Percentiles rank a stretch among this genome's conserved stretches.
Evolutionary conservation across 2,329 filamentous ascomycete genomes (phyloP).

Genomic region (Ophiostoma fasciatum): DNA sequence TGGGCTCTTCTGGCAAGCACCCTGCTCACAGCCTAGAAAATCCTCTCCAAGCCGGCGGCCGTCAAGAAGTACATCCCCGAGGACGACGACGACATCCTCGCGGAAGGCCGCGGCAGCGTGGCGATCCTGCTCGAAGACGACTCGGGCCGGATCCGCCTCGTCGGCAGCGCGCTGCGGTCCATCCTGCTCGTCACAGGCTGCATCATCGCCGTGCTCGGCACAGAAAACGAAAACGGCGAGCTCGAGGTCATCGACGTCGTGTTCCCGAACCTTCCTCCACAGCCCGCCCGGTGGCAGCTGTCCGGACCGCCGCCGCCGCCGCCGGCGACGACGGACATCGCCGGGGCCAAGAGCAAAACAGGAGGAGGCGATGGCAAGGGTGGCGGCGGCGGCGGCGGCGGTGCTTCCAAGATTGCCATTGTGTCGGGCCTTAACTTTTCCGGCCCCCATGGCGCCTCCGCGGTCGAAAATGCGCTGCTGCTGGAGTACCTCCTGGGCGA

Average conservation of each 20-base stretch:
- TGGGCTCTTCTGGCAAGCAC: constrained; percentile 36
- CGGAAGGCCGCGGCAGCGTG: constrained; percentile 12
- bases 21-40: constrained; percentile 3
- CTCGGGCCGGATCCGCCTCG: constrained; percentile 71
- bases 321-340: constrained; percentile 24
- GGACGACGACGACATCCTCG: constrained; percentile 38
- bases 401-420: constrained; percentile 65
- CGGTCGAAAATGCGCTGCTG: constrained; percentile 61
- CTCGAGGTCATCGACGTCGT: constrained; percentile 86
- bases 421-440: constrained; percentile 80
- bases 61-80: constrained; percentile 61
- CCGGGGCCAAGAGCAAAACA: constrained; percentile 13
- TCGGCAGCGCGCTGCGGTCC: constrained; percentile 52
- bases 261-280: constrained; percentile 70
- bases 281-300: constrained; percentile 66
- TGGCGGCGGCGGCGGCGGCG: constrained; percentile 23
- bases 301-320: constrained; percentile 30
- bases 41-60: constrained; percentile 39
- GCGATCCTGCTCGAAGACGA: constrained; percentile 80
- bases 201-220: constrained; percentile 87
- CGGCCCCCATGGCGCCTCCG: constrained; percentile 55
- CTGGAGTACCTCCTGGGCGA: constrained; percentile 83
- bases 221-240: constrained; percentile 81
- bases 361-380: too few relatives aligned
- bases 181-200: constrained; percentile 78